Percentiles rank a stretch among this genome's conserved stretches.
phyloP scores from a whole-genome alignment of 2,329 filamentous ascomycete genomes.

The Furcasterigmium furcatum region DNA sequence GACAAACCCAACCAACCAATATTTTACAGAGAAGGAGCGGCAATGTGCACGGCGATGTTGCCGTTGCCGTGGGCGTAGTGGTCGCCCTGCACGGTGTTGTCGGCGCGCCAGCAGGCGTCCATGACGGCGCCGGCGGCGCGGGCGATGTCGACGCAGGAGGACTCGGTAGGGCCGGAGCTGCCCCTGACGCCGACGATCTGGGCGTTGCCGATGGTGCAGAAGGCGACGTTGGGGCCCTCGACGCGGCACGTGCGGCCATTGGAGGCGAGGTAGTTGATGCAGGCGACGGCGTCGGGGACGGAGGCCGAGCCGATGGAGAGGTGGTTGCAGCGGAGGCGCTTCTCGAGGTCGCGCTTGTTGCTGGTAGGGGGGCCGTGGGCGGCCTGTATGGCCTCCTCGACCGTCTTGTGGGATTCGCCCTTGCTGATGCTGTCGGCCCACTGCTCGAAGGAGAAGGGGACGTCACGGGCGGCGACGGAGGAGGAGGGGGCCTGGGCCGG shows the following conservation, averaged over 20 bases:
- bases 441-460: constrained; percentile 7
- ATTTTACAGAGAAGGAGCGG: neutral
- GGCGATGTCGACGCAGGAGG: constrained; percentile 10
- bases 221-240: neutral
- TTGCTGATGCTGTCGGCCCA: constrained; percentile 10
- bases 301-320: constrained; percentile 1
- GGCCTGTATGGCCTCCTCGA: constrained; percentile 6
- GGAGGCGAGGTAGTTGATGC: constrained; percentile 9
- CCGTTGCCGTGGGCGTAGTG: neutral
- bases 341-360: neutral
- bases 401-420: constrained; percentile 6
- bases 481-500: neutral
- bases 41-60: neutral
- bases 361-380: neutral
- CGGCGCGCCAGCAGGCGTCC: constrained; percentile 8
- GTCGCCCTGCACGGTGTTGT: constrained; percentile 8
- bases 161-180: neutral
- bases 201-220: constrained; percentile 4
- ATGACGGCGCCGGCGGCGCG: constrained; percentile 8
- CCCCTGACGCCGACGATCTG: constrained; percentile 1
- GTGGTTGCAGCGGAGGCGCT: constrained; percentile 5
- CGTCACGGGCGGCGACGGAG: neutral
- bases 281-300: constrained; percentile 7
- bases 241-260: neutral
- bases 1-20: no score